These are phyloP conservation scores for Vanderwaltozyma yarrowii DNA, from an alignment of 805 yeast species.

Conservation along the genomic window DNA sequence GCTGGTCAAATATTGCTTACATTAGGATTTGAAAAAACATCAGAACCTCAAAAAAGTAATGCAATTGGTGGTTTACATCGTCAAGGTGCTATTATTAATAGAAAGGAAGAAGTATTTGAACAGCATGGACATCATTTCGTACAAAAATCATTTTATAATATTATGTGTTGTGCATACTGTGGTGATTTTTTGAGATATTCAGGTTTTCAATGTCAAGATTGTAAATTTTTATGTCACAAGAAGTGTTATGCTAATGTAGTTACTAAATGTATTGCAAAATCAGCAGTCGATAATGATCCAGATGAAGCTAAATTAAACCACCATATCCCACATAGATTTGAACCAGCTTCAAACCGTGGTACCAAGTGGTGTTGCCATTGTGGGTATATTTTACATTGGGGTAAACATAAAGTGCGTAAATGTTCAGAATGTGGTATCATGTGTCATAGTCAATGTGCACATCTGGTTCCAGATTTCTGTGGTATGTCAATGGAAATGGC, in stretches of 20 bases:
- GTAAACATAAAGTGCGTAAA: constrained; percentile 82
- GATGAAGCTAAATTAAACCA: constrained; percentile 83
- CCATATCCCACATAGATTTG: constrained; percentile 94
- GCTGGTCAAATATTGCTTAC: constrained; percentile 79
- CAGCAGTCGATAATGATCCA: constrained; percentile 56
- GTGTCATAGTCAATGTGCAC: constrained; percentile 90
- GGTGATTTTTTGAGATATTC: constrained; percentile 86
- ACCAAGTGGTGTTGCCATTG: constrained; percentile 99
- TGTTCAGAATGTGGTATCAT: constrained; percentile 91
- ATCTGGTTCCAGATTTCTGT: constrained; percentile 94
- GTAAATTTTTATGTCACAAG: constrained; percentile 70
- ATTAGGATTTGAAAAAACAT: constrained; percentile 68
- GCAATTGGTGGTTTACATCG: constrained; percentile 67
- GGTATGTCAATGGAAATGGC: constrained; percentile 99
- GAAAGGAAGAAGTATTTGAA: constrained; percentile 80
- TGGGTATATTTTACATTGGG: constrained; percentile 94
- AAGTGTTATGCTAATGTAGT: constrained; percentile 74
- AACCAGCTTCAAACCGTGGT: constrained; percentile 82
- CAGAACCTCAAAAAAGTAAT: constrained; percentile 36
- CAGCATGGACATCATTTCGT: constrained; percentile 97
- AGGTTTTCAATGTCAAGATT: constrained; percentile 82
- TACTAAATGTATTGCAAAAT: constrained; percentile 72
- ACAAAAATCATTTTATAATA: constrained; percentile 87
- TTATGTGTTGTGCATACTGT: constrained; percentile 96
- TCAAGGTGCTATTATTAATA: constrained; percentile 95